Percentiles rank a stretch among this genome's conserved stretches.
phyloP scores from a whole-genome alignment of 768 basidiomycete species.

The Harrya chromipes region DNA sequence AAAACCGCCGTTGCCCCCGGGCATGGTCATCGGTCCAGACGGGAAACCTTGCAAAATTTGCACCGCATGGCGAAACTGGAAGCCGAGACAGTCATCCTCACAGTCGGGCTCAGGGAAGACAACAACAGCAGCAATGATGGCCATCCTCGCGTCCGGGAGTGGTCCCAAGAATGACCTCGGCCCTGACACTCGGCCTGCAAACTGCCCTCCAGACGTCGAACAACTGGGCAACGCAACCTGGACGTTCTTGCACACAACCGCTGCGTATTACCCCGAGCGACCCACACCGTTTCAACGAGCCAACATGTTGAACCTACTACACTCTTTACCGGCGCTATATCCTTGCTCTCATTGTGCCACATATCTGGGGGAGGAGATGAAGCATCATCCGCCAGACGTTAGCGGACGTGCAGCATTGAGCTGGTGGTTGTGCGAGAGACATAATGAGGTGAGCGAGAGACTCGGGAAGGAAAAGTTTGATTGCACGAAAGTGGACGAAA shows the following conservation, averaged over 20 bases:
- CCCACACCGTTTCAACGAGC: conserved; percentile 74
- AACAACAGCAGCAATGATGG: conserved; percentile 34
- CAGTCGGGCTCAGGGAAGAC: conserved; percentile 28
- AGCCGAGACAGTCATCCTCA: conserved; percentile 37
- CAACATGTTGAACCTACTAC: conserved; percentile 80
- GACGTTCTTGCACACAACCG: conserved; percentile 95
- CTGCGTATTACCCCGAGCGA: conserved; percentile 89
- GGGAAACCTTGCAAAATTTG: conserved; percentile 96
- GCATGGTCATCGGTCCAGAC: conserved; percentile 86
- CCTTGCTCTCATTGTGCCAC: conserved; percentile 84
- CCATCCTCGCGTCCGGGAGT: conserved; percentile 31
- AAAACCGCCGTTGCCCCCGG: conserved; percentile 56
- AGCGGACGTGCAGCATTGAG: conserved; percentile 65
- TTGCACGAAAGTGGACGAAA: conserved; percentile 76
- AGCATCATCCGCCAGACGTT: conserved; percentile 71
- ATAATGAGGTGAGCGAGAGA: conserved; percentile 88
- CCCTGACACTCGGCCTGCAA: conserved; percentile 43
- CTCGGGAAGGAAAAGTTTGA: conserved; percentile 83
- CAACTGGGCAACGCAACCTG: conserved; percentile 90
- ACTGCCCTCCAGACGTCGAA: conserved; percentile 91
- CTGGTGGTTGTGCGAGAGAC: conserved; percentile 86
- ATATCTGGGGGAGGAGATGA: conserved; percentile 75
- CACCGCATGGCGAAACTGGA: conserved; percentile 74
- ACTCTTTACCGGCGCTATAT: conserved; percentile 78
- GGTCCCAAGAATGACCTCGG: conserved; percentile 27